A percentile compares a stretch with the other conserved stretches of the same genome.
phyloP scores from a whole-genome alignment of 2,329 filamentous ascomycete species.

The Nectriaceae sp. region DNA sequence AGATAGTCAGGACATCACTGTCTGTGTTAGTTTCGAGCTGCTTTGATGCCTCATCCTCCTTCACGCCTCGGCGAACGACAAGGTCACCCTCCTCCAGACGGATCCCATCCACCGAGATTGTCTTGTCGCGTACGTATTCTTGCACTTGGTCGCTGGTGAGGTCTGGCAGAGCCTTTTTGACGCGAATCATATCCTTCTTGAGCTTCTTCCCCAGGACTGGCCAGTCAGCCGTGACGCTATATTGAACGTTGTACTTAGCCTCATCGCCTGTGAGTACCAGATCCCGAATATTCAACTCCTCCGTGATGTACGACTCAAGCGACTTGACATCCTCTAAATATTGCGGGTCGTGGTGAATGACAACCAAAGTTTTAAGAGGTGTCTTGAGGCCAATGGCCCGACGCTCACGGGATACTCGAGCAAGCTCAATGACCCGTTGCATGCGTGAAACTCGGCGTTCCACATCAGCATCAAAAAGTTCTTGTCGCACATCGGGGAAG shows the following conservation, averaged over 20 bases:
- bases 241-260: constrained; percentile 87
- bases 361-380: constrained; percentile 84
- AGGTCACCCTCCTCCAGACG: constrained; percentile 80
- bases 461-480: constrained; percentile 83
- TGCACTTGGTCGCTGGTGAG: constrained; percentile 82
- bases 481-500: constrained; percentile 85
- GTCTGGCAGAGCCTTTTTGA: constrained; percentile 84
- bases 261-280: constrained; percentile 85
- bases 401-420: constrained; percentile 81
- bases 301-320: constrained; percentile 82
- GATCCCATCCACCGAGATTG: constrained; percentile 84
- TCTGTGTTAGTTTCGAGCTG: constrained; percentile 86
- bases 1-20: constrained; percentile 84
- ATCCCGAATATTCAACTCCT: constrained; percentile 89
- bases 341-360: constrained; percentile 80
- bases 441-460: constrained; percentile 87
- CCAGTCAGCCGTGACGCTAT: constrained; percentile 90
- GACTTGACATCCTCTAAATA: constrained; percentile 87
- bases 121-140: constrained; percentile 70
- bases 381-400: constrained; percentile 85
- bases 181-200: constrained; percentile 89
- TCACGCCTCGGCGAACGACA: constrained; percentile 73
- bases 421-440: constrained; percentile 94
- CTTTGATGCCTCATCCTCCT: constrained; percentile 69
- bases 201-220: constrained; percentile 94